Evolutionary conservation across 2,329 filamentous ascomycete genomes (phyloP).

Genomic region (Davidsoniella australis): DNA sequence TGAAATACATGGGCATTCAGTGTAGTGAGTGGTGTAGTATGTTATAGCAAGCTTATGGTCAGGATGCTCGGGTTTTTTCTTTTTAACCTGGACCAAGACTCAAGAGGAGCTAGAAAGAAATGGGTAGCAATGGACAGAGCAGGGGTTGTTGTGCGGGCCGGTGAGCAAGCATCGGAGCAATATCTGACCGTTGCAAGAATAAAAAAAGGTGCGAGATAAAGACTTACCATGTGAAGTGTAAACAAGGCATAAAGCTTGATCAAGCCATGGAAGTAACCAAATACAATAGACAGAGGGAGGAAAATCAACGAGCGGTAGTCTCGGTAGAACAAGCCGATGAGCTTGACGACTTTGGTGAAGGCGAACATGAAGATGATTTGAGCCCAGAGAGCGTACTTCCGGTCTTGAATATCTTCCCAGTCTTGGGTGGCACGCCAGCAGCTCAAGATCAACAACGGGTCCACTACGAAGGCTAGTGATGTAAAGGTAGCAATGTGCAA

Average conservation of each 20-base stretch:
- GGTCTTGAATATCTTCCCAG: slow-evolving; percentile 34
- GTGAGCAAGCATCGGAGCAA: background rate
- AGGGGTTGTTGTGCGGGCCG: background rate
- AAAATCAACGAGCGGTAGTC: slow-evolving; percentile 68
- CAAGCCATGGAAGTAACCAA: slow-evolving; percentile 82
- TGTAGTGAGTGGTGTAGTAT: too few relatives aligned
- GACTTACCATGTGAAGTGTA: slow-evolving; percentile 66
- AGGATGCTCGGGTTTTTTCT: too few relatives aligned
- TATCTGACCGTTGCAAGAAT: background rate
- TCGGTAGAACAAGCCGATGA: slow-evolving; percentile 69
- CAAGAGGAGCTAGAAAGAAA: background rate
- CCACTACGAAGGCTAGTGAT: slow-evolving; percentile 65
- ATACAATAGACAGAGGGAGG: slow-evolving; percentile 70
- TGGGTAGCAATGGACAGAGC: background rate
- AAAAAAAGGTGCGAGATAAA: slow-evolving; percentile 8
- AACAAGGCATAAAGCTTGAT: slow-evolving; percentile 81
- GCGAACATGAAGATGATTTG: slow-evolving; percentile 59
- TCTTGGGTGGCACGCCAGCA: slow-evolving; percentile 50
- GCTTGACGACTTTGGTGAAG: slow-evolving; percentile 81
- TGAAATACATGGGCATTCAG: too few relatives aligned
- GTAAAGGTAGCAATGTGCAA: slow-evolving; percentile 86
- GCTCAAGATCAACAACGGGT: slow-evolving; percentile 53
- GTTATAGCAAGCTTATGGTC: too few relatives aligned
- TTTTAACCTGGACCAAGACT: too few relatives aligned
- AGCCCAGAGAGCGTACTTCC: slow-evolving; percentile 38